A percentile compares a stretch with the other conserved stretches of the same genome.
phyloP scores from a whole-genome alignment of 1,139 yeast species.

The Nakaseomyces nivariensis region DNA sequence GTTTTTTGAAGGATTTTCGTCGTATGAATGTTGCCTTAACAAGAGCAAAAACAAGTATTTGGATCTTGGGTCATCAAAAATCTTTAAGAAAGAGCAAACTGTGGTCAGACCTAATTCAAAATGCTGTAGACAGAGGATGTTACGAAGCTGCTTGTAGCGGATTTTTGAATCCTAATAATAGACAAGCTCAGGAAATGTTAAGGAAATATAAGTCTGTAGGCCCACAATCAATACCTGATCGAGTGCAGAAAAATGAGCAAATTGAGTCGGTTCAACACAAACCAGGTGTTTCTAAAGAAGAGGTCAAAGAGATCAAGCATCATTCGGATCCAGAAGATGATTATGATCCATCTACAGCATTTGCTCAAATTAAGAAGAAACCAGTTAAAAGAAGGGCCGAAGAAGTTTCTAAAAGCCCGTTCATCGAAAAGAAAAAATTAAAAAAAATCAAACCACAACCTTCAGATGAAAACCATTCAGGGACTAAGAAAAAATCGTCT shows the following conservation, averaged over 20 bases:
- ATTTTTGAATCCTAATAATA: slow-evolving; percentile 20
- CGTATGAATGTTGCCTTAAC: slow-evolving; percentile 96
- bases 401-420: neutral
- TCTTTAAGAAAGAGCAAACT: slow-evolving; percentile 54
- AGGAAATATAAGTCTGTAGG: slow-evolving; percentile 15
- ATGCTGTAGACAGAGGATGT: slow-evolving; percentile 47
- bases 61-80: slow-evolving; percentile 77
- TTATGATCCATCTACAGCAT: slow-evolving; percentile 1
- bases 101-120: slow-evolving; percentile 57
- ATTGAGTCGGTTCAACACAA: too few species aligned
- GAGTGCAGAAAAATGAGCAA: too few species aligned
- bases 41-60: slow-evolving; percentile 82
- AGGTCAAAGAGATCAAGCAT: neutral
- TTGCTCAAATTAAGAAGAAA: slow-evolving; percentile 1
- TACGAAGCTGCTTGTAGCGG: slow-evolving; percentile 30
- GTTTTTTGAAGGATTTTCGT: slow-evolving; percentile 79
- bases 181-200: slow-evolving; percentile 11
- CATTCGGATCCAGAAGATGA: slow-evolving; percentile 2
- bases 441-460: slow-evolving; percentile 1
- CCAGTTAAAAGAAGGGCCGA: slow-evolving; percentile 1
- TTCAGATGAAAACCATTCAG: slow-evolving; percentile 8
- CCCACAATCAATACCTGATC: too few species aligned
- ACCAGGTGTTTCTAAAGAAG: too few species aligned
- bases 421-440: slow-evolving; percentile 1
- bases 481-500: slow-evolving; percentile 27